Evolutionary conservation across 176 grass and related monocot genomes (phyloP).

Genomic region (Oryza nivara): DNA sequence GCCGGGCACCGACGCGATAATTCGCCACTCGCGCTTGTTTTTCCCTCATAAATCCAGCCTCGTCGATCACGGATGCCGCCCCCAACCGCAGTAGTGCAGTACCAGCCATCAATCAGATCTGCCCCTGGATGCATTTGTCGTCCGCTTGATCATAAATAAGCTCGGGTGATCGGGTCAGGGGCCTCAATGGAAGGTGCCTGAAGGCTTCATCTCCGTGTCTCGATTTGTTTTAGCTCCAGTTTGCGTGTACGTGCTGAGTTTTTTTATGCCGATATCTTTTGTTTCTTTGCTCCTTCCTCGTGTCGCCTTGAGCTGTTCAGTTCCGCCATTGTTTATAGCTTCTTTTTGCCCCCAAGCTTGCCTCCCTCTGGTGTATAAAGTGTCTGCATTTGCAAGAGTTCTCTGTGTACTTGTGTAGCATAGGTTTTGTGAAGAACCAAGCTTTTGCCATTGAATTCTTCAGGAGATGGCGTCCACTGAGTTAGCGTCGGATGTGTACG

Average conservation of each 20-base stretch:
- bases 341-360: conserved; percentile 1
- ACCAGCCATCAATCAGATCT: conserved; percentile 32
- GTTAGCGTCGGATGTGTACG: conserved; percentile 45
- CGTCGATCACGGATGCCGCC: conserved; percentile 40
- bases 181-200: conserved; percentile 20
- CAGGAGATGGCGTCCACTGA: conserved; percentile 54
- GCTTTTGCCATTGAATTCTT: conserved; percentile 2
- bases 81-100: conserved; percentile 39
- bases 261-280: conserved; percentile 5
- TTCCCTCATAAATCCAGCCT: conserved; percentile 41
- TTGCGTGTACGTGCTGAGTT: conserved; percentile 20
- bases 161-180: neutral
- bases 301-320: conserved; percentile 31
- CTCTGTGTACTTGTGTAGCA: neutral
- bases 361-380: neutral
- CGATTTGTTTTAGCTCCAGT: neutral
- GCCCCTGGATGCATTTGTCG: neutral
- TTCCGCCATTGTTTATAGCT: conserved; percentile 51
- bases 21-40: conserved; percentile 12
- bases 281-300: conserved; percentile 49
- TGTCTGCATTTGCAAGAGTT: conserved; percentile 6
- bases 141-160: conserved; percentile 17
- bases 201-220: conserved; percentile 7
- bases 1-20: conserved; percentile 44
- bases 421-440: conserved; percentile 20